A percentile compares a stretch with the other conserved stretches of the same genome.
These are phyloP conservation scores for Fusarium verticillioides DNA, from an alignment of 2,329 filamentous ascomycete species.

Conservation along the genomic window DNA sequence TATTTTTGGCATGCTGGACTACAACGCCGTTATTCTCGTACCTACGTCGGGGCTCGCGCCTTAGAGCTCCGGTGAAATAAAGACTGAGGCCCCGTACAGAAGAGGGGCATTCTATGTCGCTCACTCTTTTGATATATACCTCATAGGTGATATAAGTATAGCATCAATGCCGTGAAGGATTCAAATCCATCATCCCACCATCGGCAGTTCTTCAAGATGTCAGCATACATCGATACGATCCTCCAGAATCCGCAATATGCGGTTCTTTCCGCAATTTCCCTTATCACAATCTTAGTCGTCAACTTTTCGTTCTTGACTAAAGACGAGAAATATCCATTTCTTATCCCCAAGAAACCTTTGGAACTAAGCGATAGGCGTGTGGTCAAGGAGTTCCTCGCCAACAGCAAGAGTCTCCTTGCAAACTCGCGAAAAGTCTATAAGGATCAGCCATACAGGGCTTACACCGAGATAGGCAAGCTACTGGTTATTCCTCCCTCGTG, in stretches of 20 bases:
- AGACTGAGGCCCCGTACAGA: accelerated
- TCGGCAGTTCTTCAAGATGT: background rate
- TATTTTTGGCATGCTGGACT: accelerated
- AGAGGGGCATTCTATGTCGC: background rate
- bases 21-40: background rate
- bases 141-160: background rate
- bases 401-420: background rate
- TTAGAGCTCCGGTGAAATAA: background rate
- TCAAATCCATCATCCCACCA: background rate
- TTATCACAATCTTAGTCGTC: background rate
- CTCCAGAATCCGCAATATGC: background rate
- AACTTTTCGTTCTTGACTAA: background rate
- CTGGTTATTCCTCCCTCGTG: background rate
- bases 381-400: background rate
- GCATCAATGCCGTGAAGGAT: background rate
- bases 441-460: background rate
- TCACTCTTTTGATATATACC: background rate
- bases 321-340: background rate
- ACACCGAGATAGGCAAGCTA: background rate
- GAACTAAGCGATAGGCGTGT: background rate
- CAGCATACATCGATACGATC: background rate
- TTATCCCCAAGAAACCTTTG: background rate
- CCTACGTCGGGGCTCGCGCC: background rate
- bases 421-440: background rate
- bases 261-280: background rate